Evolutionary conservation across 1,139 yeast genomes (phyloP).

Genomic region (Saccharomyces hybrid): DNA sequence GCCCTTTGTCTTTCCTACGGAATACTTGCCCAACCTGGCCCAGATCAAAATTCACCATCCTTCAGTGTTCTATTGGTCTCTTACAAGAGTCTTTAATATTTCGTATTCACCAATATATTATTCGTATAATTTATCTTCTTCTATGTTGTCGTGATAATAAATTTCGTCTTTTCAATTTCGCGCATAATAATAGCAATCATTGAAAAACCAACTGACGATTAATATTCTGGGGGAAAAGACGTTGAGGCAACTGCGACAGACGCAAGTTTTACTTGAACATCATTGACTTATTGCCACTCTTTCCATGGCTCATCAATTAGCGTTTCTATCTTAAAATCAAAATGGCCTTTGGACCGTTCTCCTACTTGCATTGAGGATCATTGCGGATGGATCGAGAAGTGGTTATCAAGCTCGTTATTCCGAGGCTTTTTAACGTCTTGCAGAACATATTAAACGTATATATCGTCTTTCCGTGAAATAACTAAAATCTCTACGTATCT

Average conservation of each 20-base stretch:
- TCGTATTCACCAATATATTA: background rate
- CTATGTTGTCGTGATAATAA: background rate
- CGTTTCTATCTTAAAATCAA: background rate
- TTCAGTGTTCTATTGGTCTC: background rate
- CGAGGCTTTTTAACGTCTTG: no score
- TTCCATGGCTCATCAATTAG: background rate
- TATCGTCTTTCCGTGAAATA: background rate
- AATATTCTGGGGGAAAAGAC: background rate
- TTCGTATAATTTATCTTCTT: background rate
- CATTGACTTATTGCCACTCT: background rate
- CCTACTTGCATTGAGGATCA: background rate
- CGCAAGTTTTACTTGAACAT: background rate
- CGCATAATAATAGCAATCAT: background rate
- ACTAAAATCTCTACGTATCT: background rate
- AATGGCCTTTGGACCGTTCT: background rate
- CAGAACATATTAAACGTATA: background rate
- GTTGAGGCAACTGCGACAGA: background rate
- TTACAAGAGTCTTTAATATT: background rate
- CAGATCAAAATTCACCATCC: constrained; percentile 16
- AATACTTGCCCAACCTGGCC: constrained; percentile 22
- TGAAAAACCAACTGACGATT: background rate
- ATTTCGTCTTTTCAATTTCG: background rate
- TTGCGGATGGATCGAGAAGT: background rate
- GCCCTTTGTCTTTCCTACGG: constrained; percentile 23
- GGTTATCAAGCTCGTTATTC: background rate